Conservation (phyloP, 176 grass and related monocot species). For the Juncus inflexus region DNA sequence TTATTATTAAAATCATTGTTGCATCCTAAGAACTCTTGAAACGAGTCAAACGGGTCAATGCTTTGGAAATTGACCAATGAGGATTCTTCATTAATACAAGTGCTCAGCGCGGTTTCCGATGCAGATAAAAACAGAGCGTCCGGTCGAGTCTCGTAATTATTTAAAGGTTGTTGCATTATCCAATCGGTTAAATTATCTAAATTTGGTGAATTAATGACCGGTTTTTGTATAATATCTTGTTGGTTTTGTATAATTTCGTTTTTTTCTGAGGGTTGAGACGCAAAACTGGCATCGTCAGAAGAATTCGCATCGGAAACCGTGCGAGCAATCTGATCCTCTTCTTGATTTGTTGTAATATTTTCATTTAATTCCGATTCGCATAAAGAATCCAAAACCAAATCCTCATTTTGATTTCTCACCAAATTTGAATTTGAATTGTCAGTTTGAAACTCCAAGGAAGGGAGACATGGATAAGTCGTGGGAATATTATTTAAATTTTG, state of each 20-base stretch:
- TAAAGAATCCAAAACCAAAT: constrained; percentile 8
- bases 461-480: constrained; percentile 18
- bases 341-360: neutral
- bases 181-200: constrained; percentile 43
- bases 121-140: constrained; percentile 41
- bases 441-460: constrained; percentile 15
- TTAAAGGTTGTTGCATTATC: constrained; percentile 42
- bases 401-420: constrained; percentile 7
- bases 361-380: constrained; percentile 1
- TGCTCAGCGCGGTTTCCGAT: constrained; percentile 52
- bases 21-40: constrained; percentile 64
- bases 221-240: constrained; percentile 11
- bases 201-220: constrained; percentile 17
- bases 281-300: constrained; percentile 14
- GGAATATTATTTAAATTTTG: constrained; percentile 56
- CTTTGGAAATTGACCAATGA: constrained; percentile 32
- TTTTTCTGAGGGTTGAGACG: constrained; percentile 16
- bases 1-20: constrained; percentile 38
- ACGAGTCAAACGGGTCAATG: constrained; percentile 48
- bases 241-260: neutral
- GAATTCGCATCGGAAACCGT: constrained; percentile 15
- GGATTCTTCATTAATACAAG: constrained; percentile 43
- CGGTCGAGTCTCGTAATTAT: constrained; percentile 38
- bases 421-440: constrained; percentile 34
- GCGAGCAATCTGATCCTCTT: constrained; percentile 6